phyloP scores from a whole-genome alignment of 176 grass and related monocot species.

The Ananas comosus region DNA sequence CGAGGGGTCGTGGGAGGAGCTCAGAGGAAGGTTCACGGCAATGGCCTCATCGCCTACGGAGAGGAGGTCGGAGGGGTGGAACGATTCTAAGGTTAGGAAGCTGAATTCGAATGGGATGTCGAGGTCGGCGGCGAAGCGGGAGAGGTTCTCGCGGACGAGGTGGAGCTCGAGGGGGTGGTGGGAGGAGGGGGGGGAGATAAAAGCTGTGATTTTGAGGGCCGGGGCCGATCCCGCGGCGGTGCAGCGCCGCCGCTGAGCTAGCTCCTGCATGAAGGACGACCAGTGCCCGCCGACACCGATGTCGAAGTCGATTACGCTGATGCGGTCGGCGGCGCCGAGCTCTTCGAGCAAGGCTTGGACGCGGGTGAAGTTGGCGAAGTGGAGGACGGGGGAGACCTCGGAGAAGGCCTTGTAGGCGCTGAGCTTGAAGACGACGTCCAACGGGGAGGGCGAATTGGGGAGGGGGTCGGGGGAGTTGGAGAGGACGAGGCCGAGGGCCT shows the following conservation, averaged over 20 bases:
- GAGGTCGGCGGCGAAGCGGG: slow-evolving; percentile 57
- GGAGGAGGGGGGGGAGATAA: slow-evolving; percentile 37
- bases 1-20: slow-evolving; percentile 28
- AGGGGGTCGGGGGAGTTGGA: background rate
- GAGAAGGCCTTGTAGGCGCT: slow-evolving; percentile 49
- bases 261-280: slow-evolving; percentile 62
- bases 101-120: slow-evolving; percentile 69
- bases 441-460: slow-evolving; percentile 13
- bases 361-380: slow-evolving; percentile 50
- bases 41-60: slow-evolving; percentile 41
- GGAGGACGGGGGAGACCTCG: slow-evolving; percentile 39
- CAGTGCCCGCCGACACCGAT: slow-evolving; percentile 38
- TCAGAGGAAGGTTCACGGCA: slow-evolving; percentile 63
- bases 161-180: slow-evolving; percentile 66
- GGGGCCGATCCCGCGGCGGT: slow-evolving; percentile 12
- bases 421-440: slow-evolving; percentile 52
- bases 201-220: slow-evolving; percentile 55
- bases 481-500: slow-evolving; percentile 33
- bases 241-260: slow-evolving; percentile 32
- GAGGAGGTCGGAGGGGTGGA: slow-evolving; percentile 42
- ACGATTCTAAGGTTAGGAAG: slow-evolving; percentile 37
- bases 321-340: slow-evolving; percentile 25
- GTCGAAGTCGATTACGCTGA: slow-evolving; percentile 46
- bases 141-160: slow-evolving; percentile 55
- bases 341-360: slow-evolving; percentile 45